Evolutionary conservation across 352 stramenopile species (phyloP), one percentile per base, ranked within the genome.

Genomic region (Elongisporangium undulatum): DNA sequence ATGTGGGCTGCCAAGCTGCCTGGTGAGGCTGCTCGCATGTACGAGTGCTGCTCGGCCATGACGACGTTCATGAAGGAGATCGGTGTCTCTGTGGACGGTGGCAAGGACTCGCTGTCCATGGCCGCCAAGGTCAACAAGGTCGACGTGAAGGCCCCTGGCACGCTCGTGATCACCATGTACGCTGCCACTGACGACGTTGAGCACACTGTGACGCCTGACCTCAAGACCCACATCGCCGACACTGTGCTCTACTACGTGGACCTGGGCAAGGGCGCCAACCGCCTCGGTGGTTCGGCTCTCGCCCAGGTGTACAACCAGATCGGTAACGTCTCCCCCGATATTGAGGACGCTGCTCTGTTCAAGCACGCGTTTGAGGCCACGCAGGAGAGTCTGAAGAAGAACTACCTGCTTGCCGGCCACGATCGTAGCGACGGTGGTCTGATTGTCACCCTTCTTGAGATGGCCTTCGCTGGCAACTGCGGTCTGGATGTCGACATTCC

Each of bases 41-140:
- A 98, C 75, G 95, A 99, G 73, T 97, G 96, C 59, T 99, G 97
- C 73, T 77, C 94, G 56, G 96, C 97, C 1, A 95, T 99, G 73
- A 90, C 91, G 8, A 86, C 95, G 58, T 95, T 97, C 38, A 96
- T 99, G 76, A 91, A 98, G 58, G 78, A 92, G 56, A 75, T 99
- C 50, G 96, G 95, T n/a, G 89, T 98, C 19, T 89, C 96, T 38
- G 97, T 99, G 59, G 98, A 99, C 65, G 97, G 97, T 58, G 98
- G 97, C 49, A 99, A 99, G 79, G 98, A 99, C 75, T 99, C 97
- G 48, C 79, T 99, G 41, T 99, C 96, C 51, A 99, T 99, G 98
- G 98, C 98, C 38, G 98, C 97, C 49, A 90, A 94, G 74, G 85
- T 92, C 0, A 82, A 92, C 62, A 89, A 96, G 26, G 91, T 99